A percentile compares a stretch with the other conserved stretches of the same genome.
Evolutionary conservation across 495 filamentous ascomycete species (phyloP).

Genomic region (Penicillium lagena): DNA sequence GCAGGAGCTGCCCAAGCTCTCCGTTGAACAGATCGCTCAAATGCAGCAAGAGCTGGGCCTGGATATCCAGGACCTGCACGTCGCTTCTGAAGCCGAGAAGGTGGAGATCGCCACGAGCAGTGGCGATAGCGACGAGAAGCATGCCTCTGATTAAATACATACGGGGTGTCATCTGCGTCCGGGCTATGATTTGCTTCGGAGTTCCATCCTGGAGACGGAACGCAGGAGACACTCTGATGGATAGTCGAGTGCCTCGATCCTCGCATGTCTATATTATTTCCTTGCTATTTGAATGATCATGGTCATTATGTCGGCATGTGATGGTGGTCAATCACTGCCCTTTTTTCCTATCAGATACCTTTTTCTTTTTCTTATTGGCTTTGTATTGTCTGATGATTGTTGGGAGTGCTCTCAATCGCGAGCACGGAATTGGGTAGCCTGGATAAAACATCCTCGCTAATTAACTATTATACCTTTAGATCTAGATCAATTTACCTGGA

Average conservation of each 20-base stretch:
- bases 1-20: slow-evolving; percentile 30
- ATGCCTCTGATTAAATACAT: slow-evolving; percentile 11
- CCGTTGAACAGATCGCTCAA: slow-evolving; percentile 23
- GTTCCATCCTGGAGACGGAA: slow-evolving; percentile 20
- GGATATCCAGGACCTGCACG: slow-evolving; percentile 8
- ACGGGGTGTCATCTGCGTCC: neutral
- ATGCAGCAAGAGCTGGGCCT: slow-evolving; percentile 26
- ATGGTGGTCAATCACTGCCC: slow-evolving; percentile 6
- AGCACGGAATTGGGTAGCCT: too few species aligned
- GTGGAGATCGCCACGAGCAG: slow-evolving; percentile 25
- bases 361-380: slow-evolving; percentile 1
- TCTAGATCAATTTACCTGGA: too few species aligned
- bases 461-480: too few species aligned
- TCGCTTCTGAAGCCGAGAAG: slow-evolving; percentile 19
- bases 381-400: too few species aligned
- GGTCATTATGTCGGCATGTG: slow-evolving; percentile 4
- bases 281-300: neutral
- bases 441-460: too few species aligned
- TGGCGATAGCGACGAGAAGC: slow-evolving; percentile 17
- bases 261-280: slow-evolving; percentile 4
- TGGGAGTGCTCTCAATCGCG: too few species aligned
- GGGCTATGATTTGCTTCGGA: slow-evolving; percentile 6
- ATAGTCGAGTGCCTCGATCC: slow-evolving; percentile 11
- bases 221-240: slow-evolving; percentile 8
- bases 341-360: slow-evolving; percentile 3